Percentiles rank a stretch among this genome's conserved stretches.
Conservation (phyloP, 164 flowering plant genomes). For the Kingdonia uniflora region DNA sequence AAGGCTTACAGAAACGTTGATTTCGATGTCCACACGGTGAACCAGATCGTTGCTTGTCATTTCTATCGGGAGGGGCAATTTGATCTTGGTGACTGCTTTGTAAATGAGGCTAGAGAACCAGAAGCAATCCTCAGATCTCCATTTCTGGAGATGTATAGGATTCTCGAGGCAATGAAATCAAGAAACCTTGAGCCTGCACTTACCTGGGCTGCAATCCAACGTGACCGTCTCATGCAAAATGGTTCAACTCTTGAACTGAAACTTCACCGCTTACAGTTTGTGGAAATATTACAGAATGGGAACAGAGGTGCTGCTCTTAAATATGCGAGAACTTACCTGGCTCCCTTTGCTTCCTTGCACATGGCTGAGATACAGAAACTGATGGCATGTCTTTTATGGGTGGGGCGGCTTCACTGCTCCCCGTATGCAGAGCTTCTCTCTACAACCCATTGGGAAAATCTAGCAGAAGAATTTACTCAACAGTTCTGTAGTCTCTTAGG, state of each 20-base stretch:
- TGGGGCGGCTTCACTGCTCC: conserved; percentile 49
- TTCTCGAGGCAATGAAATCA: conserved; percentile 51
- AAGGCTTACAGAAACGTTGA: conserved; percentile 69
- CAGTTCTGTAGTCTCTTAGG: conserved; percentile 61
- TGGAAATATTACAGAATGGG: conserved; percentile 52
- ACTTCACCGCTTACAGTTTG: conserved; percentile 56
- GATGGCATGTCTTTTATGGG: conserved; percentile 64
- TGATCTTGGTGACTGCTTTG: conserved; percentile 64
- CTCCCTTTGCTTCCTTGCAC: conserved; percentile 40
- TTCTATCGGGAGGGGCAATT: conserved; percentile 68
- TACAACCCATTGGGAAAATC: conserved; percentile 44
- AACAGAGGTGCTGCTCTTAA: conserved; percentile 43
- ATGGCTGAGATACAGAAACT: conserved; percentile 67
- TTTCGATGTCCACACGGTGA: conserved; percentile 44
- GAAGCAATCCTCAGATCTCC: conserved; percentile 34
- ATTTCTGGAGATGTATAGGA: conserved; percentile 56
- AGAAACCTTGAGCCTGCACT: conserved; percentile 64
- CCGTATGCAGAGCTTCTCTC: conserved; percentile 54
- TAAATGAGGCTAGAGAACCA: conserved; percentile 43
- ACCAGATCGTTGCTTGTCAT: conserved; percentile 62
- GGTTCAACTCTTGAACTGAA: conserved; percentile 59
- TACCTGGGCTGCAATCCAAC: conserved; percentile 46
- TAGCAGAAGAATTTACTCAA: conserved; percentile 44
- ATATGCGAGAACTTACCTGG: conserved; percentile 44
- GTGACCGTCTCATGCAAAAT: conserved; percentile 36